Evolutionary conservation across 2,329 filamentous ascomycete species (phyloP), one percentile per base, ranked within the genome.

Genomic region (Cadophora sp.): DNA sequence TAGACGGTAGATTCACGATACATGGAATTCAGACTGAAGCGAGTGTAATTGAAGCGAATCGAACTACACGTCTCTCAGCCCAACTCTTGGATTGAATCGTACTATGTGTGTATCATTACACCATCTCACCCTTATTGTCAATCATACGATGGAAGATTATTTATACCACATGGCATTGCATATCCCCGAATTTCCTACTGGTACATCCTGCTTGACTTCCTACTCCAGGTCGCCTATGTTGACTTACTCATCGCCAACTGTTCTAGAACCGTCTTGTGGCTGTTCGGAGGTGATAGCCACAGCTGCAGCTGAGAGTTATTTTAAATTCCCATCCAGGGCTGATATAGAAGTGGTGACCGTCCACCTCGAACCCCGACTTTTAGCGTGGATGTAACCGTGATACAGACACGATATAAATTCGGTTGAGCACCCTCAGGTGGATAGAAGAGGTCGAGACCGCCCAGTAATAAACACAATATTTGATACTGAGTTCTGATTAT

Each of bases 381-480:
- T 58, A 58, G 55, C 55, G 55, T 16, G n/a, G 20, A 24, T 41
- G 36, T 20, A 33, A 51, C 14, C 11, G 55, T 60, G 58, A 60
- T 60, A 60, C 41, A 36, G 58, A 60, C 39, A 60, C 58, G 41
- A 48, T 60, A 30, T 47, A 48, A 47, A 60, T 47, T 60, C 41
- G n/a, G 24, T 11, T 27, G 51, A 16, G 48, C 59, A 51, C 33
- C 33, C 30, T 30, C 20, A 39, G 39, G 20, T 27, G 13, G 22
- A 33, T 55, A 30, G 36, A 56, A 56, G 33, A 18, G 9, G 8
- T 13, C 20, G n/a, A 24, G n/a, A 41, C 20, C 20, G 36, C n/a
- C 36, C 33, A 5, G 11, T 16, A 27, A 27, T 22, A 58, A 27
- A 24, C 43, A 13, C 1, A 58, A 27, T 11, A 33, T 16, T 16